phyloP scores from a whole-genome alignment of 768 basidiomycete species.

The Termitomyces sp. region DNA sequence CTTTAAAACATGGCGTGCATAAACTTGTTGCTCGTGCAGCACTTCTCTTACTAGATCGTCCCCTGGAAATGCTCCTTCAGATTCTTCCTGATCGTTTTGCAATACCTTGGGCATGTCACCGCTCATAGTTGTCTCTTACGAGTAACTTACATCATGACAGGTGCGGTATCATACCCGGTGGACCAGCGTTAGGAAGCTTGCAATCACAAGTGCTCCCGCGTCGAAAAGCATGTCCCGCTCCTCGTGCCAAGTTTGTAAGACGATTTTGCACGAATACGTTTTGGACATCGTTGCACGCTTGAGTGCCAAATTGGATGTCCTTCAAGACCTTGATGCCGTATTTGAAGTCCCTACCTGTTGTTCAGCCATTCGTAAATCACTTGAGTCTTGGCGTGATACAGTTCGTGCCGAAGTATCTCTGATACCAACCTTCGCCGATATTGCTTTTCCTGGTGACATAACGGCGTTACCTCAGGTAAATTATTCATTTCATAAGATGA shows the following conservation, averaged over 20 bases:
- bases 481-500: neutral
- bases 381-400: neutral
- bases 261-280: neutral
- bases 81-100: neutral
- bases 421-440: neutral
- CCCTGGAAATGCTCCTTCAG: neutral
- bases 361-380: neutral
- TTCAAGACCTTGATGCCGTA: neutral
- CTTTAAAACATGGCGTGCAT: neutral
- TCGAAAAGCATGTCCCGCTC: neutral
- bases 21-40: no score
- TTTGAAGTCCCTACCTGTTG: neutral
- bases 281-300: neutral
- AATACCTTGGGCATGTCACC: neutral
- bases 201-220: neutral
- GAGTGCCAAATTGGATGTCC: neutral
- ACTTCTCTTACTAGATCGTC: constrained; percentile 1
- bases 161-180: constrained; percentile 1
- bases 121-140: neutral
- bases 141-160: neutral
- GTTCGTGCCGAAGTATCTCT: neutral
- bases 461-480: neutral
- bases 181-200: neutral
- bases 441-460: neutral
- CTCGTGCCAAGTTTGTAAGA: neutral